Percentiles rank a stretch among this genome's conserved stretches.
These are phyloP conservation scores for Chlamydomonas sp. DNA, from an alignment of 139 green algal genomes.

Conservation along the genomic window DNA sequence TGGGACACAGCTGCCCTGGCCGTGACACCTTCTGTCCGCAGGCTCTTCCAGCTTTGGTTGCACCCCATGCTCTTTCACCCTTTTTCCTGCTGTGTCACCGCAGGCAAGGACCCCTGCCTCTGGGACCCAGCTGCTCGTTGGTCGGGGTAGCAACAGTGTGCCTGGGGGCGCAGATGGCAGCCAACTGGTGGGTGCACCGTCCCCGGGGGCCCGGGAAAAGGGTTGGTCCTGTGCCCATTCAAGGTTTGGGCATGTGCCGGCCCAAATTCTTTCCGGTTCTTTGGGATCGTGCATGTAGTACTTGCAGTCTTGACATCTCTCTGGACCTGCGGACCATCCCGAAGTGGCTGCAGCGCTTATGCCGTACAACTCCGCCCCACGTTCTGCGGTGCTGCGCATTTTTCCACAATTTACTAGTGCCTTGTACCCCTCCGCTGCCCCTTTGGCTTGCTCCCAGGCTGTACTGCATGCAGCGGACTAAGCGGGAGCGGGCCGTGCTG, in stretches of 20 bases:
- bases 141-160: constrained; percentile 7
- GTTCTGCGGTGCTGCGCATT: too few relatives aligned
- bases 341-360: background rate
- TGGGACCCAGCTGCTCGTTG: background rate
- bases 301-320: too few relatives aligned
- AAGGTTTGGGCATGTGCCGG: background rate
- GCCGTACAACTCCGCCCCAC: background rate
- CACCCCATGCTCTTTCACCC: background rate
- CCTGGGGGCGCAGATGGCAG: constrained; percentile 24
- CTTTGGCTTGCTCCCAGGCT: background rate
- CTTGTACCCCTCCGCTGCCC: too few relatives aligned
- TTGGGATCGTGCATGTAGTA: background rate
- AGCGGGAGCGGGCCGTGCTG: constrained; percentile 24
- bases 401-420: too few relatives aligned
- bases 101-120: constrained; percentile 15
- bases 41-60: too few relatives aligned
- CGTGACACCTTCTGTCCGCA: background rate
- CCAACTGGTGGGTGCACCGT: constrained; percentile 3
- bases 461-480: background rate
- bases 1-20: background rate
- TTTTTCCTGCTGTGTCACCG: background rate
- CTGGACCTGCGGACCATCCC: too few relatives aligned
- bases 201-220: background rate
- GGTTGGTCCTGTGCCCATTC: too few relatives aligned
- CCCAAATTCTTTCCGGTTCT: background rate